A percentile compares a stretch with the other conserved stretches of the same genome.
phyloP scores from a whole-genome alignment of 305 asterid genomes.

The Fraxinus ornus region DNA sequence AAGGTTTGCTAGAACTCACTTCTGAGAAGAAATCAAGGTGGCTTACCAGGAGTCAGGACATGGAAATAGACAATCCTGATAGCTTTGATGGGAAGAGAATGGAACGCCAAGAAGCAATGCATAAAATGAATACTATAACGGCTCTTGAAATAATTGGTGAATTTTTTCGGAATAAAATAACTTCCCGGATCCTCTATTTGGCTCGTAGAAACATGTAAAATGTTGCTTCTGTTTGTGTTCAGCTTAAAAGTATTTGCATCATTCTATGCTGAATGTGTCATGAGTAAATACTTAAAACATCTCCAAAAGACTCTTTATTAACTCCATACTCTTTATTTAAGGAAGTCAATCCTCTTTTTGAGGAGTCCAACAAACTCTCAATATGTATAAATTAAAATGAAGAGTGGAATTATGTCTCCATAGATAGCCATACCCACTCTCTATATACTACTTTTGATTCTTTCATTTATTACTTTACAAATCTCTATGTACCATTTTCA shows the following conservation, averaged over 20 bases:
- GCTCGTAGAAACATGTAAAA: conserved; percentile 83
- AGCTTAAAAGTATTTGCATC: conserved; percentile 7
- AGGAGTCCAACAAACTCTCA: neutral
- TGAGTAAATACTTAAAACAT: conserved; percentile 11
- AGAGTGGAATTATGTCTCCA: neutral
- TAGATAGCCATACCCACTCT: neutral
- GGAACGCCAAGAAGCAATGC: conserved; percentile 62
- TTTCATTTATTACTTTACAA: neutral
- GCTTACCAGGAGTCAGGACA: conserved; percentile 61
- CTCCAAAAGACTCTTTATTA: neutral
- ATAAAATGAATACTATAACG: conserved; percentile 65
- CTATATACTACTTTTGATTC: neutral
- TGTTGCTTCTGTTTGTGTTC: conserved; percentile 23
- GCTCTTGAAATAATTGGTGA: conserved; percentile 87
- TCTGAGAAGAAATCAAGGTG: conserved; percentile 78
- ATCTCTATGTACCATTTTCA: neutral
- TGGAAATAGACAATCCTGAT: conserved; percentile 68
- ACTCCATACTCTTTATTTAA: neutral
- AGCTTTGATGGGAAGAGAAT: conserved; percentile 54
- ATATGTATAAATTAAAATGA: neutral
- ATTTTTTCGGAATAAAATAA: conserved; percentile 58
- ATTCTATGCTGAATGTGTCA: neutral
- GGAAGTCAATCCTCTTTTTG: neutral
- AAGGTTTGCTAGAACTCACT: conserved; percentile 65
- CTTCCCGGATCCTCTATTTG: conserved; percentile 74